Conservation (phyloP, 1,284 basidiomycete genomes). For the Malassezia nana region DNA sequence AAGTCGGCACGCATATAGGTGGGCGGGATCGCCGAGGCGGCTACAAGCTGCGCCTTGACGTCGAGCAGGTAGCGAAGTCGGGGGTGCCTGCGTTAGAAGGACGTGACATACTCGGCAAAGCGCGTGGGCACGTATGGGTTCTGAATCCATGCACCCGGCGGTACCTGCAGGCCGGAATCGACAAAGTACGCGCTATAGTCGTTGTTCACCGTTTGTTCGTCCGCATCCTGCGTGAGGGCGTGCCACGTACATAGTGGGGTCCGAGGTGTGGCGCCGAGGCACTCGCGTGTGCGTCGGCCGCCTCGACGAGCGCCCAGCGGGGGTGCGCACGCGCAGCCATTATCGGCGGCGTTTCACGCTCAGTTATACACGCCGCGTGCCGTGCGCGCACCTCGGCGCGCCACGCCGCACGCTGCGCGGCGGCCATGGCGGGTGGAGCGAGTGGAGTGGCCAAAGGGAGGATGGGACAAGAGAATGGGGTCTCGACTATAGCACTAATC, state of each 20-base stretch:
- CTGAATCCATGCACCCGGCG: constrained; percentile 38
- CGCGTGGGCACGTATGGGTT: constrained; percentile 55
- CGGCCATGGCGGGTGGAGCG: background rate
- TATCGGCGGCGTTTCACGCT: too few species aligned
- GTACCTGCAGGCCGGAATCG: constrained; percentile 50
- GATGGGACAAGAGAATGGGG: background rate
- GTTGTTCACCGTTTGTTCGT: constrained; percentile 88
- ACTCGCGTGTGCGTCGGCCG: background rate
- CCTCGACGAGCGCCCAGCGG: constrained; percentile 1
- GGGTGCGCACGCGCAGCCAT: background rate
- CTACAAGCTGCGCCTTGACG: constrained; percentile 32
- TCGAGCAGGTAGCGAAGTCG: constrained; percentile 32
- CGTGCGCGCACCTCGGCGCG: background rate
- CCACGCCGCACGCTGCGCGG: background rate
- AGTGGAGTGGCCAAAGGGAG: background rate
- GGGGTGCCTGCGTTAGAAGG: constrained; percentile 56
- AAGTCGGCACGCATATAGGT: constrained; percentile 34
- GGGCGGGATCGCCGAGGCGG: constrained; percentile 25
- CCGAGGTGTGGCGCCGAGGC: background rate
- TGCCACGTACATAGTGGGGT: background rate
- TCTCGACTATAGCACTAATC: constrained; percentile 6
- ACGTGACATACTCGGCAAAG: constrained; percentile 74
- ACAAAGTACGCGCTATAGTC: constrained; percentile 87
- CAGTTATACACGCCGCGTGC: background rate
- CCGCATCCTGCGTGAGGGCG: constrained; percentile 51